Percentiles rank a stretch among this genome's conserved stretches.
phyloP scores from a whole-genome alignment of 2,329 filamentous ascomycete genomes.

The Pyricularia pennisetigena region DNA sequence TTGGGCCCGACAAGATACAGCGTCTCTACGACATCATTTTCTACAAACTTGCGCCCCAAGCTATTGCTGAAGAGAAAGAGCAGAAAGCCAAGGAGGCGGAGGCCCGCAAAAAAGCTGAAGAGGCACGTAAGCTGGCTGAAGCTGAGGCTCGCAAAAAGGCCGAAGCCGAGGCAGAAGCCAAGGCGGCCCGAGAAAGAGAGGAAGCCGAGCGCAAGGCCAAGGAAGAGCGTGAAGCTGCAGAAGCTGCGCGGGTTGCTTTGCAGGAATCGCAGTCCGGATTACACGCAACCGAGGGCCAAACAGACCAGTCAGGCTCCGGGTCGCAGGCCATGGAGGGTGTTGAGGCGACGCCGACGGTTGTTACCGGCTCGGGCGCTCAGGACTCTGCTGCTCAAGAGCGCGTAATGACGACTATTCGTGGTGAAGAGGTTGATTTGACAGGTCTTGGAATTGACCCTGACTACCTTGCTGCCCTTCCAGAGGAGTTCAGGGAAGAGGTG shows the following conservation, averaged over 20 bases:
- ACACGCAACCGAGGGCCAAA: conserved; percentile 10
- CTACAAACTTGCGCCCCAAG: conserved; percentile 68
- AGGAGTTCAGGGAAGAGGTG: conserved; percentile 92
- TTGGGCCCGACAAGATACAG: conserved; percentile 61
- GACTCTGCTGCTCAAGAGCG: conserved; percentile 31
- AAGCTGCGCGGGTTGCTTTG: conserved; percentile 37
- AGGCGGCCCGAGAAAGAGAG: conserved; percentile 53
- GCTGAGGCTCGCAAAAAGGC: conserved; percentile 37
- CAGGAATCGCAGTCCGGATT: conserved; percentile 29
- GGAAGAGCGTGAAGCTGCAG: conserved; percentile 48
- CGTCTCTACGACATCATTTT: conserved; percentile 59
- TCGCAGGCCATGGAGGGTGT: conserved; percentile 51
- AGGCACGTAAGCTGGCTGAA: conserved; percentile 56
- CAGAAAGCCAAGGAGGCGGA: conserved; percentile 40
- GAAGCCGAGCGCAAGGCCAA: conserved; percentile 62
- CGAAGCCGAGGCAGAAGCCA: conserved; percentile 50
- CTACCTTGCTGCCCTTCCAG: conserved; percentile 92
- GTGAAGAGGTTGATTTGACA: conserved; percentile 85
- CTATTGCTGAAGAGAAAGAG: conserved; percentile 57
- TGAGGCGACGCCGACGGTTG: conserved; percentile 34
- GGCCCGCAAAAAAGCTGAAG: conserved; percentile 28
- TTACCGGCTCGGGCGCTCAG: conserved; percentile 15
- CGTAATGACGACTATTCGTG: conserved; percentile 74
- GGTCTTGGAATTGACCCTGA: conserved; percentile 89
- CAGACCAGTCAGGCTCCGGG: conserved; percentile 24